Conservation (phyloP, 495 filamentous ascomycete species). For the Lasiosphaeriaceae sp. region DNA sequence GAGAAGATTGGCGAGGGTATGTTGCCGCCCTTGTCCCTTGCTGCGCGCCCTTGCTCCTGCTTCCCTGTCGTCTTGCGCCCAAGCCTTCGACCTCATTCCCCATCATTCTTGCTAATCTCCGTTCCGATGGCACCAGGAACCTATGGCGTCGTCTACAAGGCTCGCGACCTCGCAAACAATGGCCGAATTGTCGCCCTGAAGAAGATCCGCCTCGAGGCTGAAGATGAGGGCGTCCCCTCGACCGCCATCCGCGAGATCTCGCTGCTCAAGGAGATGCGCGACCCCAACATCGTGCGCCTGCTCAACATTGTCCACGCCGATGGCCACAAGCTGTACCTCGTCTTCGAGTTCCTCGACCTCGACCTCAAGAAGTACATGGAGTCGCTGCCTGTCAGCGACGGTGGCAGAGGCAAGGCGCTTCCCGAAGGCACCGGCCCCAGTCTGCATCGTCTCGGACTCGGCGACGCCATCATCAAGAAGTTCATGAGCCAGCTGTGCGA, state of each 20-base stretch:
- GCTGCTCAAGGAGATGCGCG: constrained; percentile 92
- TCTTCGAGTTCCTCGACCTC: constrained; percentile 90
- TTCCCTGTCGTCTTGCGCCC: not conserved
- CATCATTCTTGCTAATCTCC: not conserved
- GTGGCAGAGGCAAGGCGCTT: constrained; percentile 82
- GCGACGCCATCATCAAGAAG: constrained; percentile 89
- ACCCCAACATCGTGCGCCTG: constrained; percentile 80
- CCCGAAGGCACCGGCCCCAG: constrained; percentile 72
- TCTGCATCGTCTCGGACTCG: constrained; percentile 70
- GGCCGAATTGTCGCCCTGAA: constrained; percentile 90
- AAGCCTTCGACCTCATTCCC: constrained; percentile 1
- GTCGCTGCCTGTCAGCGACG: constrained; percentile 83
- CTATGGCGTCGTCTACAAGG: constrained; percentile 92
- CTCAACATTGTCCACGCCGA: constrained; percentile 96
- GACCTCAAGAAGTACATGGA: constrained; percentile 99
- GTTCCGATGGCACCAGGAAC: constrained; percentile 76
- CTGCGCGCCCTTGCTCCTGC: not conserved
- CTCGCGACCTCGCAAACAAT: constrained; percentile 70
- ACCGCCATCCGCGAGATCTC: constrained; percentile 97
- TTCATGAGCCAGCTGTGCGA: constrained; percentile 94
- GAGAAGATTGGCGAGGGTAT: constrained; percentile 99
- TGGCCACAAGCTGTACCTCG: constrained; percentile 92
- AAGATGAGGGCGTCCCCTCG: constrained; percentile 94
- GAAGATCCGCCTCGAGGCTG: constrained; percentile 96
- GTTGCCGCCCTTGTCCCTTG: constrained; percentile 6